phyloP scores from a whole-genome alignment of 108 stramenopile genomes.

The Aurantiochytrium sp. region DNA sequence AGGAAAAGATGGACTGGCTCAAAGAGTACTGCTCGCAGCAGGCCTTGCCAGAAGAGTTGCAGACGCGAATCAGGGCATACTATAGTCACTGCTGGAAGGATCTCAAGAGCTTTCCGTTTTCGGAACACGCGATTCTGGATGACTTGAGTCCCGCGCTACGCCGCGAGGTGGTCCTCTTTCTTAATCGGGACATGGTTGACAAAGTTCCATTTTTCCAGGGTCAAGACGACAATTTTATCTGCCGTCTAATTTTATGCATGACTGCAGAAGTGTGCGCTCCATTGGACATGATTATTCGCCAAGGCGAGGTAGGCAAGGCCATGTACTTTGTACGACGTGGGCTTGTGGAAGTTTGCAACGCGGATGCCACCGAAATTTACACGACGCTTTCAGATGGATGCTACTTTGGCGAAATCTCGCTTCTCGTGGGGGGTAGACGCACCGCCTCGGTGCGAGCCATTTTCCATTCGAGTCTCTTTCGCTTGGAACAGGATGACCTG shows the following conservation, averaged over 20 bases:
- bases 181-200: not conserved
- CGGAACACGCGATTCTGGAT: not conserved
- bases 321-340: not conserved
- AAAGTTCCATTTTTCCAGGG: not conserved
- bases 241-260: not conserved
- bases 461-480: not conserved
- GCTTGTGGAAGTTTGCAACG: conserved; percentile 1
- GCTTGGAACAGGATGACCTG: not conserved
- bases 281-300: not conserved
- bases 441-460: conserved; percentile 10
- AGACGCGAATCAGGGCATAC: not conserved
- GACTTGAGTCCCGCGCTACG: not conserved
- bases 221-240: not conserved
- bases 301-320: conserved; percentile 10
- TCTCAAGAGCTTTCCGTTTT: not conserved
- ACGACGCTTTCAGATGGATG: not conserved
- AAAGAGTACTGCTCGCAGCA: not conserved
- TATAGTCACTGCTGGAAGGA: not conserved
- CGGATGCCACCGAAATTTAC: not conserved
- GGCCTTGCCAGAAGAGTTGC: not conserved
- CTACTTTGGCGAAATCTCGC: conserved; percentile 16
- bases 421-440: not conserved
- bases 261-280: not conserved
- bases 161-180: not conserved
- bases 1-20: not conserved